Evolutionary conservation across 169 alveolate genomes (phyloP), one percentile per base, ranked within the genome.

Genomic region (Eimeria sp.): DNA sequence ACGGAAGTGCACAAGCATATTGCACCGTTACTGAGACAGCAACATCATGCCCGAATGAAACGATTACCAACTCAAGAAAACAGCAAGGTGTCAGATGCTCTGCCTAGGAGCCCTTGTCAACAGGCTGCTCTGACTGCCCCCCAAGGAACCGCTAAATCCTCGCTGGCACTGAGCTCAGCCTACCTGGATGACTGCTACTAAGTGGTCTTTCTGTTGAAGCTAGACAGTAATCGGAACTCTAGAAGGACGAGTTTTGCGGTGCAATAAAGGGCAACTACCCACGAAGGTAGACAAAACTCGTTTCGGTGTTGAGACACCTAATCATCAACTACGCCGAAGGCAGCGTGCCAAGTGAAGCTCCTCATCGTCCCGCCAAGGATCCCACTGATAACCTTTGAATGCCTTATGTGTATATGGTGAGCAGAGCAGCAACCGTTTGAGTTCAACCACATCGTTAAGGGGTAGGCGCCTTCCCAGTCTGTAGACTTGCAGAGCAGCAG

Each of bases 381-480:
- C 83, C 25, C 25, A 73, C 30, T 40, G n/a, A 16, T 13, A 0
- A 5, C 3, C 27, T 57, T 34, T 30, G 27, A 73, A 73, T 73
- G 25, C 30, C 83, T 13, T 34, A 40, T 34, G 83, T 57, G 83
- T 16, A 43, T 73, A 43, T 25, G 83, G 83, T 7, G 83, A 73
- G 54, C 49, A 73, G 54, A 73, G 54, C 25, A 73, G 54, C 54
- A 73, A 22, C 83, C 83, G 83, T 40, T 73, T 73, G 30, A 73
- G 83, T n/a, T 40, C 57, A 40, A 73, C 10, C 57, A 73, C 83
- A 10, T 30, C 57, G 27, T 1, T 5, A 16, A 43, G 57, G 14
- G 83, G 83, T 16, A 57, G 83, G 57, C 57, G 30, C n/a, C 54
- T 73, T 13, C 83, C 83, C 9, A 5, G 0, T 73, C 0, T 34